These are phyloP conservation scores for Sporothrix curviconia DNA, from an alignment of 2,329 filamentous ascomycete genomes.

Conservation along the genomic window DNA sequence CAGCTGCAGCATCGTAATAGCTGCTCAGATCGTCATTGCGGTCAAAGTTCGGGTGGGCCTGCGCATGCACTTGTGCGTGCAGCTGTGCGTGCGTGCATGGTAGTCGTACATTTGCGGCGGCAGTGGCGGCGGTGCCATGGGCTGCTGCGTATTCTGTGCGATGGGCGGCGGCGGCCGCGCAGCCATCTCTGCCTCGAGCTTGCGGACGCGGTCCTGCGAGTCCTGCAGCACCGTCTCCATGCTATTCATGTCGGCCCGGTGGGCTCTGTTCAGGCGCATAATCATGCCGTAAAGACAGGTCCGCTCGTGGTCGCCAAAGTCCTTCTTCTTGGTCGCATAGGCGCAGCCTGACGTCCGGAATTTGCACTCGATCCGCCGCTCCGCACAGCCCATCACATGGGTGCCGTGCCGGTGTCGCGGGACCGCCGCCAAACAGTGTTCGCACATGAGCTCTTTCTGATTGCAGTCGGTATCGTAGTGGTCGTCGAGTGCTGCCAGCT, in stretches of 20 bases:
- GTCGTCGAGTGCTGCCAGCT: slow-evolving; percentile 42
- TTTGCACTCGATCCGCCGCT: slow-evolving; percentile 36
- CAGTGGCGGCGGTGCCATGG: background rate
- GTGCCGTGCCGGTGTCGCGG: slow-evolving; percentile 39
- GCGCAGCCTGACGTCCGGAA: slow-evolving; percentile 45
- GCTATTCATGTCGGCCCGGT: slow-evolving; percentile 16
- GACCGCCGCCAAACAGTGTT: slow-evolving; percentile 41
- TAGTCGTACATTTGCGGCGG: background rate
- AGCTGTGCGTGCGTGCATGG: background rate
- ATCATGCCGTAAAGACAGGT: slow-evolving; percentile 44
- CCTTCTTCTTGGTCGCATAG: slow-evolving; percentile 32
- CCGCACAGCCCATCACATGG: slow-evolving; percentile 43
- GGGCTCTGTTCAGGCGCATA: slow-evolving; percentile 15
- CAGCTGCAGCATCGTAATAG: slow-evolving; percentile 1
- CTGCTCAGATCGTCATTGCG: background rate
- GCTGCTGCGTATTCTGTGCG: background rate
- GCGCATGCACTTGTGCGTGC: background rate
- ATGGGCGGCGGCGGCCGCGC: background rate
- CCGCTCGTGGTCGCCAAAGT: slow-evolving; percentile 39
- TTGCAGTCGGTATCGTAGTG: slow-evolving; percentile 39
- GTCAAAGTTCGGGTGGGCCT: background rate
- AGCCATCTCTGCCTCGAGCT: slow-evolving; percentile 15
- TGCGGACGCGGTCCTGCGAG: slow-evolving; percentile 17
- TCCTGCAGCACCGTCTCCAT: slow-evolving; percentile 16
- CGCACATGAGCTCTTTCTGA: slow-evolving; percentile 42